phyloP scores from a whole-genome alignment of 1,284 basidiomycete species.

The Hemileia vastatrix region DNA sequence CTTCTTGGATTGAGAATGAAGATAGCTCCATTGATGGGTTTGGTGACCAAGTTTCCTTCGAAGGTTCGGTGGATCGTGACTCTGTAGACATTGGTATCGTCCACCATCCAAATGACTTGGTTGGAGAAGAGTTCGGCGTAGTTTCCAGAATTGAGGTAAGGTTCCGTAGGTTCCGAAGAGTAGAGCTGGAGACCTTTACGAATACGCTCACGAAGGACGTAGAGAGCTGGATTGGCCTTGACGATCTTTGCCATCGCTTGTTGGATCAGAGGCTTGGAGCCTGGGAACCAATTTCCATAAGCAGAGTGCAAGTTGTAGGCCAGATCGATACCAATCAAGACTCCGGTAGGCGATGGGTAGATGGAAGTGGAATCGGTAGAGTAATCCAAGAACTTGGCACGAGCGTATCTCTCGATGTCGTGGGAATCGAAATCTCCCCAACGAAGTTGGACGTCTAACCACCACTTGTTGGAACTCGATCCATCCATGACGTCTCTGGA shows the following conservation, averaged over 20 bases:
- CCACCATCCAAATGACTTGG: constrained; percentile 44
- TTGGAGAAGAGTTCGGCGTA: constrained; percentile 44
- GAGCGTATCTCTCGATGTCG: constrained; percentile 44
- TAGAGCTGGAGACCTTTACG: constrained; percentile 44
- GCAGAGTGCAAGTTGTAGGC: constrained; percentile 44
- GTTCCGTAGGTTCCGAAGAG: constrained; percentile 43
- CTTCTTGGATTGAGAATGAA: constrained; percentile 43
- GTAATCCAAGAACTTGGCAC: constrained; percentile 45
- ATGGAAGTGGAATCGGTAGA: constrained; percentile 43
- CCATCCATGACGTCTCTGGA: constrained; percentile 42
- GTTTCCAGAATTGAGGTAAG: constrained; percentile 45
- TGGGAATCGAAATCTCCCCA: constrained; percentile 45
- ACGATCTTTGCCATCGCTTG: constrained; percentile 46
- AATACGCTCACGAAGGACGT: constrained; percentile 42
- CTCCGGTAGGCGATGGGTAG: constrained; percentile 43
- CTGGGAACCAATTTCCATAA: constrained; percentile 44
- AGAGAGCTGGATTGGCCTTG: constrained; percentile 44
- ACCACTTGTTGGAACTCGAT: constrained; percentile 43
- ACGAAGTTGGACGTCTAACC: constrained; percentile 44
- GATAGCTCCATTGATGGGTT: constrained; percentile 44
- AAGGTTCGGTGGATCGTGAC: constrained; percentile 44
- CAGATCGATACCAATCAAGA: constrained; percentile 41
- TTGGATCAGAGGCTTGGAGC: constrained; percentile 42
- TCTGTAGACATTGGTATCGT: constrained; percentile 44
- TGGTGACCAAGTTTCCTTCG: constrained; percentile 43